These are phyloP conservation scores for Mortierella sp. DNA, from an alignment of 371 early-diverging fungal genomes.

Conservation along the genomic window DNA sequence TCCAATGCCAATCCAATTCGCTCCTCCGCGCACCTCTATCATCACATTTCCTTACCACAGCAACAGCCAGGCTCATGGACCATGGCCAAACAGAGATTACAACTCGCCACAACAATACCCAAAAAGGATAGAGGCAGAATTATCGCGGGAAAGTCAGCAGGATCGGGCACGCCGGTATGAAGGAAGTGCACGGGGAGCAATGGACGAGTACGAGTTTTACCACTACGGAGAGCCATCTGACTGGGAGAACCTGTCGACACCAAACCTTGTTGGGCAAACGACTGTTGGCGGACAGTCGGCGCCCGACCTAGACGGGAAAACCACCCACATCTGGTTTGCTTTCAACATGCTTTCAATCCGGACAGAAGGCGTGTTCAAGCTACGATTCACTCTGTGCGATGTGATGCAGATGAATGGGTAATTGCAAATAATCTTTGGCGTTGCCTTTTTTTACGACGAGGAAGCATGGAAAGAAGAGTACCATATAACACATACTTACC, in stretches of 20 bases:
- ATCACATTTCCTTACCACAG: background rate
- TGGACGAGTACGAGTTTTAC: slow-evolving; percentile 12
- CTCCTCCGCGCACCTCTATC: background rate
- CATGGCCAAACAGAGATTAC: background rate
- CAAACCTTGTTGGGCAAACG: slow-evolving; percentile 42
- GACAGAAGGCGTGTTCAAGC: slow-evolving; percentile 87
- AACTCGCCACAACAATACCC: background rate
- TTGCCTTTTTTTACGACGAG: background rate
- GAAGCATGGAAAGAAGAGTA: background rate
- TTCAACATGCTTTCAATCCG: slow-evolving; percentile 92
- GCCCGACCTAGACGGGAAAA: slow-evolving; percentile 27
- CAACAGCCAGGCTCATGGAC: background rate
- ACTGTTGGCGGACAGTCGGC: slow-evolving; percentile 40
- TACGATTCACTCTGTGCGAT: slow-evolving; percentile 78
- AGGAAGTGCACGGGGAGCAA: background rate
- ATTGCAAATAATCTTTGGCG: background rate
- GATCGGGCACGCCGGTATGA: background rate
- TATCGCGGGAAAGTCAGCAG: background rate
- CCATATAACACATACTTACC: background rate
- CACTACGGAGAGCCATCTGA: slow-evolving; percentile 17
- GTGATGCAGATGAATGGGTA: slow-evolving; percentile 28
- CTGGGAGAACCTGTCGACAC: slow-evolving; percentile 31
- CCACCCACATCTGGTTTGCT: slow-evolving; percentile 39
- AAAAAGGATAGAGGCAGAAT: background rate
- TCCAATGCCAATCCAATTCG: background rate